Evolutionary conservation across 306 rosid genomes (phyloP).

Genomic region (Castanea mollissima): DNA sequence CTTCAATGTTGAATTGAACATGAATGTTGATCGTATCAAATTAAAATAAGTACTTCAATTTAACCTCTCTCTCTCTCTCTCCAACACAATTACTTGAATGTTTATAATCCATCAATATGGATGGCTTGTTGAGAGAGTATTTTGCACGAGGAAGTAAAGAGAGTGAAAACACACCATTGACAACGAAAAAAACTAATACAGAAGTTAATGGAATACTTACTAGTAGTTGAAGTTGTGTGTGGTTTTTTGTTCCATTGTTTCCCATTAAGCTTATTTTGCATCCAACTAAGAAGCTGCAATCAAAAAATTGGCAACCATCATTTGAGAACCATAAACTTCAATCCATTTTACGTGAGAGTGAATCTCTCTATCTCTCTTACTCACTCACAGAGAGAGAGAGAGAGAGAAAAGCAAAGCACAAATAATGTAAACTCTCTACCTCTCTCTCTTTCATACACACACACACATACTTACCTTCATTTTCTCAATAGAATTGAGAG

Average conservation of each 20-base stretch:
- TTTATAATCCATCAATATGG: background rate
- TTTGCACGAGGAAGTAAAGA: background rate
- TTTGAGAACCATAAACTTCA: background rate
- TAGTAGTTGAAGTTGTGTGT: constrained; percentile 33
- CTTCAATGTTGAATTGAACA: background rate
- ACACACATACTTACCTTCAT: constrained; percentile 61
- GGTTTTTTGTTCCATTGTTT: constrained; percentile 63
- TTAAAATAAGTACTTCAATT: background rate
- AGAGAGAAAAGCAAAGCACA: too few relatives aligned
- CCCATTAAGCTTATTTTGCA: constrained; percentile 79
- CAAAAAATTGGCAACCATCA: constrained; percentile 3
- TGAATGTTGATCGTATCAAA: background rate
- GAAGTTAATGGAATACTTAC: constrained; percentile 46
- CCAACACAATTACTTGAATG: background rate
- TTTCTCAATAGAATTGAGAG: constrained; percentile 14
- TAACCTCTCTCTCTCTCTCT: background rate
- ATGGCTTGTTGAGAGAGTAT: background rate
- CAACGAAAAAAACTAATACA: background rate
- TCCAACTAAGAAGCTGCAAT: constrained; percentile 85
- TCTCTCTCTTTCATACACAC: background rate
- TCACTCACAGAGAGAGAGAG: background rate
- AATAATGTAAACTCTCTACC: too few relatives aligned
- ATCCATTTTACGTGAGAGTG: background rate
- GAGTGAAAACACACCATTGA: background rate
- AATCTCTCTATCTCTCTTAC: background rate